phyloP scores from a whole-genome alignment of 768 basidiomycete species.

The Kwoniella dendrophila region DNA sequence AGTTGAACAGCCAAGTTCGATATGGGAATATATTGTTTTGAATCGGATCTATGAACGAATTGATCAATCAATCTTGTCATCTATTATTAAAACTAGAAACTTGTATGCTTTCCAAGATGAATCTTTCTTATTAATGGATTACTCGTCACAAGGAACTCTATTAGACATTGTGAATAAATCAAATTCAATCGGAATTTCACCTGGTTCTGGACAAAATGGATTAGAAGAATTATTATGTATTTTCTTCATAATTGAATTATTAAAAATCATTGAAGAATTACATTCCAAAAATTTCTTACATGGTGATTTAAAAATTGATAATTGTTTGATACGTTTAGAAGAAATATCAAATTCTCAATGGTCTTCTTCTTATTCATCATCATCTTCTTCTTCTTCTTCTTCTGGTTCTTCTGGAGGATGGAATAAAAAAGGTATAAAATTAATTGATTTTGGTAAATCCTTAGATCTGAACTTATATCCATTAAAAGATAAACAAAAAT shows the following conservation, averaged over 20 bases:
- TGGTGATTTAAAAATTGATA: conserved; percentile 98
- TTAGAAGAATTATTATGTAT: conserved; percentile 91
- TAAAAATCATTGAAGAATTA: conserved; percentile 78
- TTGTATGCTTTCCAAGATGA: conserved; percentile 86
- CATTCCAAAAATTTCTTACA: conserved; percentile 86
- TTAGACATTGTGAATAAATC: conserved; percentile 90
- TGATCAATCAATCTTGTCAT: conserved; percentile 61
- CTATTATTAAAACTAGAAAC: conserved; percentile 74
- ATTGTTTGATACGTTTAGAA: conserved; percentile 83
- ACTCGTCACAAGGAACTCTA: conserved; percentile 87
- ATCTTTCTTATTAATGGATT: conserved; percentile 82
- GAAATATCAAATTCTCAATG: conserved; percentile 70
- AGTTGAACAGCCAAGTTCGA: conserved; percentile 79
- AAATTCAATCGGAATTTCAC: conserved; percentile 68
- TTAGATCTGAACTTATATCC: conserved; percentile 86
- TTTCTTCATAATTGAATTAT: conserved; percentile 91
- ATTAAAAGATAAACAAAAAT: conserved; percentile 65
- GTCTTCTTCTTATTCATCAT: conserved; percentile 75
- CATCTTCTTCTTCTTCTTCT: conserved; percentile 75
- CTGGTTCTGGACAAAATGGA: conserved; percentile 40
- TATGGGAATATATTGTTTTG: conserved; percentile 92
- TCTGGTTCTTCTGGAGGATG: conserved; percentile 80
- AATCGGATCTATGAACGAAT: conserved; percentile 73
- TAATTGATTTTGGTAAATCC: conserved; percentile 97
- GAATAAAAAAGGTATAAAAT: conserved; percentile 79